Conservation (phyloP, 306 rosid species). For the Lathyrus aphaca region DNA sequence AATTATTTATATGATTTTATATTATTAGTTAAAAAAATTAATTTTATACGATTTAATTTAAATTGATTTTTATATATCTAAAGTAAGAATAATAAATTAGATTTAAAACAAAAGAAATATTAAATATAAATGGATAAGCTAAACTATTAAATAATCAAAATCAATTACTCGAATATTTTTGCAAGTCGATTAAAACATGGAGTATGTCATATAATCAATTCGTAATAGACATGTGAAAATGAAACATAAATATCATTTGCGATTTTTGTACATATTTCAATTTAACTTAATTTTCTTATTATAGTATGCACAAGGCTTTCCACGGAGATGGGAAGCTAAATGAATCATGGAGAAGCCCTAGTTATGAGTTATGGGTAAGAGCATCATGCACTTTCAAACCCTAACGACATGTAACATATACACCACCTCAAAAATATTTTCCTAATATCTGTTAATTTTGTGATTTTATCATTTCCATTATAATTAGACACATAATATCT, state of each 20-base stretch:
- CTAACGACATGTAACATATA: constrained; percentile 23
- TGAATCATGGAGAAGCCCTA: not conserved
- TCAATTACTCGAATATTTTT: not conserved
- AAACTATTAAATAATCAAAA: too few relatives aligned
- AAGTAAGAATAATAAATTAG: too few relatives aligned
- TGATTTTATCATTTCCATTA: constrained; percentile 1
- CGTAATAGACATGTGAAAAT: not conserved
- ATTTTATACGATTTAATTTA: too few relatives aligned
- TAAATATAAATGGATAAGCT: too few relatives aligned
- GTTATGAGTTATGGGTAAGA: not conserved
- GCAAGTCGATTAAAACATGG: not conserved
- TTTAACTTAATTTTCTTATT: not conserved
- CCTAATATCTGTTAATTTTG: not conserved
- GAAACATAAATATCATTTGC: not conserved
- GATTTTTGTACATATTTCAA: not conserved
- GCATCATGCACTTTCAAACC: constrained; percentile 34
- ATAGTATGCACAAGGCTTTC: constrained; percentile 6
- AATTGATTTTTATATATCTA: too few relatives aligned
- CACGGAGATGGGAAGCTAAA: not conserved
- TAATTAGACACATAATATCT: not conserved
- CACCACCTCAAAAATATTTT: not conserved
- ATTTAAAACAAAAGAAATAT: too few relatives aligned
- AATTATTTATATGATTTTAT: too few relatives aligned
- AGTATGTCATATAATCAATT: not conserved
- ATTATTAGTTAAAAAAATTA: too few relatives aligned